A percentile compares a stretch with the other conserved stretches of the same genome.
Evolutionary conservation across 176 grass and related monocot species (phyloP).

Genomic region (Oropetium thomaeum): DNA sequence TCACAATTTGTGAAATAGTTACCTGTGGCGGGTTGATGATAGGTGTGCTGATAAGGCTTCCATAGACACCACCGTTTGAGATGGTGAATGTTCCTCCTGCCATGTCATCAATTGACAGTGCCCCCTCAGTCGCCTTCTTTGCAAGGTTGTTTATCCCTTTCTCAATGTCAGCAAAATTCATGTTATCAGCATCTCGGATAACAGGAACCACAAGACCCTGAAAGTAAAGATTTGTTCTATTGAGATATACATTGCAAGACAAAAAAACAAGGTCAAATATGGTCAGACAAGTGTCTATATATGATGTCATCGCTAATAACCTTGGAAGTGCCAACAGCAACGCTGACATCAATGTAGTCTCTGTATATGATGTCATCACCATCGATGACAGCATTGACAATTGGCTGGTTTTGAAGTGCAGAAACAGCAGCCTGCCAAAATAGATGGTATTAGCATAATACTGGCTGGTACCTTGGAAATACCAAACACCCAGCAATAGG

Average conservation of each 20-base stretch:
- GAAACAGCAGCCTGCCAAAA: slow-evolving; percentile 71
- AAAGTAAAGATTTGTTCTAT: not conserved
- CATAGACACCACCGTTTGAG: slow-evolving; percentile 84
- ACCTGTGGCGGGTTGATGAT: slow-evolving; percentile 92
- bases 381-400: slow-evolving; percentile 93
- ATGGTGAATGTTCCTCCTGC: slow-evolving; percentile 89
- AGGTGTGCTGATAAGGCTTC: slow-evolving; percentile 82
- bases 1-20: not conserved
- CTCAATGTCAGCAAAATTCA: slow-evolving; percentile 89
- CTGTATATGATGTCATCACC: slow-evolving; percentile 97
- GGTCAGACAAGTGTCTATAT: not conserved
- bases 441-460: slow-evolving; percentile 23
- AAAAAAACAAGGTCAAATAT: not conserved
- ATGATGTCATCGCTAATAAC: slow-evolving; percentile 15
- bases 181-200: slow-evolving; percentile 64
- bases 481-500: not conserved
- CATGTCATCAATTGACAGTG: slow-evolving; percentile 89
- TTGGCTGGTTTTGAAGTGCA: slow-evolving; percentile 88
- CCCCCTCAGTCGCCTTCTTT: slow-evolving; percentile 74
- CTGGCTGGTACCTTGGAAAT: too few relatives aligned
- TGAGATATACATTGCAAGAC: not conserved
- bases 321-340: slow-evolving; percentile 96
- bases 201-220: slow-evolving; percentile 84
- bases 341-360: slow-evolving; percentile 86
- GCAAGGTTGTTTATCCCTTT: slow-evolving; percentile 77